Conservation (phyloP, 768 basidiomycete genomes). For the Kondoa malvinella region DNA sequence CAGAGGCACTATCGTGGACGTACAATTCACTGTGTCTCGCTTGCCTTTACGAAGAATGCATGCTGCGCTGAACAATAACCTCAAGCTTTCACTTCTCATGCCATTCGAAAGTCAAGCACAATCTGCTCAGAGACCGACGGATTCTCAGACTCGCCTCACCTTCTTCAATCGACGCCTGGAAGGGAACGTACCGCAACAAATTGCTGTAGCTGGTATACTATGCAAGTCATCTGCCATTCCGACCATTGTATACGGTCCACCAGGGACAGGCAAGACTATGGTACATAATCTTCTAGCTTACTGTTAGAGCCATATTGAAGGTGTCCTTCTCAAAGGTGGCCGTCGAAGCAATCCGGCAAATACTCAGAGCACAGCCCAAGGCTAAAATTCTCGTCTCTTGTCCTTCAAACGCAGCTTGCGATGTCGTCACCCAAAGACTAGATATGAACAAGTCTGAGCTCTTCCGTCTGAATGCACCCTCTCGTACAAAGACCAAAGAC, state of each 20-base stretch:
- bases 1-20: background rate
- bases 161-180: background rate
- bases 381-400: constrained; percentile 4
- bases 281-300: background rate
- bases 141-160: background rate
- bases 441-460: constrained; percentile 2
- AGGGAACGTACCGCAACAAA: background rate
- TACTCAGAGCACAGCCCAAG: background rate
- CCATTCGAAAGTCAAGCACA: background rate
- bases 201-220: background rate
- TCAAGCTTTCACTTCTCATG: background rate
- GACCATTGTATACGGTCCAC: background rate
- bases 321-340: background rate
- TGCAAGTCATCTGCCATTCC: background rate
- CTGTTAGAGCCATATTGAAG: background rate
- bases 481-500: background rate
- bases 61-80: background rate
- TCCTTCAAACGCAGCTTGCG: constrained; percentile 1
- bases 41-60: constrained; percentile 6
- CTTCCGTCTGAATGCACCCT: background rate
- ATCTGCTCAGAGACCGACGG: background rate
- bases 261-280: background rate
- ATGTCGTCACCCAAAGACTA: background rate
- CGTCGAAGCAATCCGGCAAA: constrained; percentile 3
- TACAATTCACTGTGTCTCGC: background rate